These are phyloP conservation scores for Hordeum marinum DNA, from an alignment of 176 grass and related monocot genomes.

Conservation along the genomic window DNA sequence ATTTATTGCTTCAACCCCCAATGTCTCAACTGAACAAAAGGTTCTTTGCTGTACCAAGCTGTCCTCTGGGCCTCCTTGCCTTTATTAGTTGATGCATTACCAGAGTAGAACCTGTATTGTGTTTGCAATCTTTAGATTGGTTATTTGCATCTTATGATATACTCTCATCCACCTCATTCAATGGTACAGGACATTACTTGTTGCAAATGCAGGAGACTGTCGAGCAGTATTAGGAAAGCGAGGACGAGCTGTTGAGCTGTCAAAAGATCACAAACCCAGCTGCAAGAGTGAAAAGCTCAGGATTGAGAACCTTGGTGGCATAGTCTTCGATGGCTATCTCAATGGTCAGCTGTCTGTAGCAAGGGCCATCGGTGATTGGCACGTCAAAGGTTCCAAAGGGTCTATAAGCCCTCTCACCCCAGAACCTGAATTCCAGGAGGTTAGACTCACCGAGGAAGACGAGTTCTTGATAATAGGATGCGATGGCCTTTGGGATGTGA, in stretches of 20 bases:
- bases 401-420: slow-evolving; percentile 60
- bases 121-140: slow-evolving; percentile 1
- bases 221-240: slow-evolving; percentile 84
- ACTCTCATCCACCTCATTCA: slow-evolving; percentile 21
- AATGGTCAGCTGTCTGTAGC: slow-evolving; percentile 93
- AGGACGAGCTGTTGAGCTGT: slow-evolving; percentile 74
- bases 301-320: slow-evolving; percentile 85
- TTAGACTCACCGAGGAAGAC: slow-evolving; percentile 69
- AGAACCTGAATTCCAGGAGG: slow-evolving; percentile 79
- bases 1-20: slow-evolving; percentile 30
- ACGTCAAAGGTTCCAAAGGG: slow-evolving; percentile 84
- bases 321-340: slow-evolving; percentile 72
- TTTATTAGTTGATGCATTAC: slow-evolving; percentile 9
- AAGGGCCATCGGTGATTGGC: slow-evolving; percentile 90
- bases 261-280: slow-evolving; percentile 83
- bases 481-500: slow-evolving; percentile 97
- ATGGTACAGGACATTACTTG: slow-evolving; percentile 66
- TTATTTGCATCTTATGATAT: slow-evolving; percentile 18
- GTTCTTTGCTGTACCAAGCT: slow-evolving; percentile 33
- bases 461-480: slow-evolving; percentile 93
- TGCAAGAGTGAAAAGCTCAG: slow-evolving; percentile 66
- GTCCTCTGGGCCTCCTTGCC: not conserved
- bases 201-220: slow-evolving; percentile 90
- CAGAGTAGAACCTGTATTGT: not conserved
- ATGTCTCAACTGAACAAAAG: slow-evolving; percentile 4